Conservation (phyloP, 139 green algal genomes). For the Zygnema circumcarinatum region DNA sequence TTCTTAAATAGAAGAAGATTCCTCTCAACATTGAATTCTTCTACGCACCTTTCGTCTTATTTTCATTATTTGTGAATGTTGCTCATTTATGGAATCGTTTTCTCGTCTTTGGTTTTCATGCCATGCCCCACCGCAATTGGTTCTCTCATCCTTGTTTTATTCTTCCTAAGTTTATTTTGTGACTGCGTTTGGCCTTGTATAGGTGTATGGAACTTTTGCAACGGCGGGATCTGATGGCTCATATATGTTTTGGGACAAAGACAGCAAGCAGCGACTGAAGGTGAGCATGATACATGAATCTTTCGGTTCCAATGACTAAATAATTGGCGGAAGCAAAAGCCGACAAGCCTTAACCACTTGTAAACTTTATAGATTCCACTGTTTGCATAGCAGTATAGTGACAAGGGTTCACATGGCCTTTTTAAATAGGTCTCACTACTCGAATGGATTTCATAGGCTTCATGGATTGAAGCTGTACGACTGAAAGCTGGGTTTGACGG, state of each 20-base stretch:
- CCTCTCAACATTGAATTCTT: not conserved
- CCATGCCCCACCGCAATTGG: not conserved
- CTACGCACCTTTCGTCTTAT: too few relatives aligned
- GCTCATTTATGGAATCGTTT: too few relatives aligned
- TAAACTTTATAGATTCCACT: not conserved
- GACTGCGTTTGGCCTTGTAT: not conserved
- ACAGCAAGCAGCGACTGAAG: conserved; percentile 96
- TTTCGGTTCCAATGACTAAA: too few relatives aligned
- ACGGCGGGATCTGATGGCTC: conserved; percentile 89
- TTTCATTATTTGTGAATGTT: too few relatives aligned
- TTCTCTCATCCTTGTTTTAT: not conserved
- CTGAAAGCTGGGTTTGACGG: too few relatives aligned
- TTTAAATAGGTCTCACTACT: too few relatives aligned
- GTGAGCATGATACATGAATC: conserved; percentile 18
- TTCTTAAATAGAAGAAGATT: too few relatives aligned
- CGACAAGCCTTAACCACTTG: not conserved
- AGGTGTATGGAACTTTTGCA: conserved; percentile 85
- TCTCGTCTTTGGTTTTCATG: too few relatives aligned
- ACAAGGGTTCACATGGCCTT: too few relatives aligned
- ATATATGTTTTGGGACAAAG: conserved; percentile 99
- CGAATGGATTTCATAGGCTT: too few relatives aligned
- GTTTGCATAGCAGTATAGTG: not conserved
- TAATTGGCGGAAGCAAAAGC: not conserved
- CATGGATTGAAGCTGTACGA: too few relatives aligned
- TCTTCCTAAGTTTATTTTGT: not conserved